These are phyloP conservation scores for Inosperma sp. DNA, from an alignment of 768 basidiomycete genomes.

Conservation along the genomic window DNA sequence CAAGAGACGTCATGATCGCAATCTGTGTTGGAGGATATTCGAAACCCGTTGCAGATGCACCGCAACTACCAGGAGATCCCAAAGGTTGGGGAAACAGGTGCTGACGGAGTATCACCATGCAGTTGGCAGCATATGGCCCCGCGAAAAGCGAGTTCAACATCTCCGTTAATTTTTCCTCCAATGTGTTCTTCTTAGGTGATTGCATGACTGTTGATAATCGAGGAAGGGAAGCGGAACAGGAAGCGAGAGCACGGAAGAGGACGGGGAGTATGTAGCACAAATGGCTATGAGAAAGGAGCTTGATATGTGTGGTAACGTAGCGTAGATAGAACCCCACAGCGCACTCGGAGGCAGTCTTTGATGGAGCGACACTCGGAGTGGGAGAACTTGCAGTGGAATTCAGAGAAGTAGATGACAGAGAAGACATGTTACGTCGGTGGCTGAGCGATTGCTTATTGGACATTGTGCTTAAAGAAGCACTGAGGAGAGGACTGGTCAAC, in stretches of 20 bases:
- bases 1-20: conserved; percentile 45
- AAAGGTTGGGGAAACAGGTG: conserved; percentile 47
- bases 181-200: conserved; percentile 30
- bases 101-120: conserved; percentile 57
- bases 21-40: conserved; percentile 22
- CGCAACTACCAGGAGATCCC: conserved; percentile 2
- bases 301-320: conserved; percentile 58
- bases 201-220: conserved; percentile 53
- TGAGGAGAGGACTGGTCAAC: conserved; percentile 21
- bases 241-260: conserved; percentile 67
- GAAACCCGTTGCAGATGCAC: neutral
- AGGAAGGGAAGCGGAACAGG: conserved; percentile 62
- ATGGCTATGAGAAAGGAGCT: conserved; percentile 50
- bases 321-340: conserved; percentile 59
- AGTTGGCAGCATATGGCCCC: conserved; percentile 62
- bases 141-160: conserved; percentile 52
- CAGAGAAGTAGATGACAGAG: conserved; percentile 46
- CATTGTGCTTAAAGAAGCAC: conserved; percentile 25
- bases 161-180: conserved; percentile 56
- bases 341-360: conserved; percentile 56
- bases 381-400: conserved; percentile 28
- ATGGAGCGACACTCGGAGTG: conserved; percentile 14
- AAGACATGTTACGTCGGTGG: conserved; percentile 61
- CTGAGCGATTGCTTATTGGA: conserved; percentile 26
- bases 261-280: conserved; percentile 59